phyloP scores from a whole-genome alignment of 192 early-diverging fungal genomes.

The Backusella macrospora region DNA sequence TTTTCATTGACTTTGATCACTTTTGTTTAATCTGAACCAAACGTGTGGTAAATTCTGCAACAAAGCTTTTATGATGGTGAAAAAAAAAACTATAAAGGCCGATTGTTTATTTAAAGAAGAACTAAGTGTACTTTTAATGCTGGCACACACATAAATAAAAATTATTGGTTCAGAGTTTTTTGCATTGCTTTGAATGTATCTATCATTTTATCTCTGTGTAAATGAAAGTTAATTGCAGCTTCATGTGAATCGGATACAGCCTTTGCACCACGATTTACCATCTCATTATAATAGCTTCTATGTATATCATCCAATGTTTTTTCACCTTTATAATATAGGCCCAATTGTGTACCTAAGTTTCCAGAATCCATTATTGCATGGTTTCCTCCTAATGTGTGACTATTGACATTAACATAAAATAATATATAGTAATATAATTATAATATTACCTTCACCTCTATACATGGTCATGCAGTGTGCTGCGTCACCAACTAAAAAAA shows the following conservation, averaged over 20 bases:
- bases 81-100: no score
- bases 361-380: constrained; percentile 29
- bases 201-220: not conserved
- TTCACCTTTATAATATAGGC: not conserved
- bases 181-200: not conserved
- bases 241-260: constrained; percentile 3
- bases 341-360: constrained; percentile 12
- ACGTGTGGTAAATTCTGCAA: no score
- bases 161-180: not conserved
- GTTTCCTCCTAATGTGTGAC: constrained; percentile 21
- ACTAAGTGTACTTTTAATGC: not conserved
- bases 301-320: not conserved
- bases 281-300: constrained; percentile 4
- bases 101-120: not conserved
- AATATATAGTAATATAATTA: not conserved
- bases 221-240: not conserved
- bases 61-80: no score
- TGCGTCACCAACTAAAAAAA: constrained; percentile 28
- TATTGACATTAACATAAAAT: not conserved
- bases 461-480: constrained; percentile 30
- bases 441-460: constrained; percentile 29
- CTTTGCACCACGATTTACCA: constrained; percentile 1
- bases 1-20: no score
- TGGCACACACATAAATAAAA: not conserved
- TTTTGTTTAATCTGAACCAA: no score